Conservation (phyloP, 345 rosid genomes). For the Crucihimalaya himalaica region DNA sequence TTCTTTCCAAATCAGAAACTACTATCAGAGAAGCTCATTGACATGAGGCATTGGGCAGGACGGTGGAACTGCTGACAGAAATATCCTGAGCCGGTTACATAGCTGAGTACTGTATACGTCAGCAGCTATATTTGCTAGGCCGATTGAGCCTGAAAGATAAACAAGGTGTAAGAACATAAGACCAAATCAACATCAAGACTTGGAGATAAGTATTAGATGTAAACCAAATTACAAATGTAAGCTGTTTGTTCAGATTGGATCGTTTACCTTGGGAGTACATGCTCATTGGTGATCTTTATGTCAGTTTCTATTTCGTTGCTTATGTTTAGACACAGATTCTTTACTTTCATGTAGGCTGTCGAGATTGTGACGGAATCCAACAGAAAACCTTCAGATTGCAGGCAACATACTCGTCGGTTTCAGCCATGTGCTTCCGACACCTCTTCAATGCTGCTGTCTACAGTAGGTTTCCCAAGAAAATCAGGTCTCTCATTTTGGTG, state of each 20-base stretch:
- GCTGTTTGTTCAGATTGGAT: not conserved
- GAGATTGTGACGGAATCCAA: slow-evolving; percentile 72
- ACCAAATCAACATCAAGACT: not conserved
- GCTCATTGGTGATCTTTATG: slow-evolving; percentile 84
- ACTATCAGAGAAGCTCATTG: slow-evolving; percentile 81
- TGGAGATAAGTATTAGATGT: not conserved
- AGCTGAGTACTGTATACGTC: slow-evolving; percentile 81
- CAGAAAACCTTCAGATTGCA: slow-evolving; percentile 65
- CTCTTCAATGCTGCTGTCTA: slow-evolving; percentile 86
- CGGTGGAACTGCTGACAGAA: slow-evolving; percentile 90
- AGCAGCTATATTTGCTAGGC: slow-evolving; percentile 76
- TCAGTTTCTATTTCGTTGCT: slow-evolving; percentile 75
- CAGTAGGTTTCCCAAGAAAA: slow-evolving; percentile 8
- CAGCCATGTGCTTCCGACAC: slow-evolving; percentile 75
- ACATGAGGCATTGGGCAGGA: slow-evolving; percentile 80
- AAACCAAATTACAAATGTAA: not conserved
- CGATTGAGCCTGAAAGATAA: slow-evolving; percentile 65
- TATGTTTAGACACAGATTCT: slow-evolving; percentile 61
- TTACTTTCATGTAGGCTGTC: slow-evolving; percentile 88
- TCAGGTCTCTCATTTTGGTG: not conserved
- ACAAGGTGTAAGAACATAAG: slow-evolving; percentile 14
- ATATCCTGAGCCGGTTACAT: slow-evolving; percentile 66
- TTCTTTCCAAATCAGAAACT: slow-evolving; percentile 81
- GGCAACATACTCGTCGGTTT: slow-evolving; percentile 86
- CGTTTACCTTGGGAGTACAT: slow-evolving; percentile 82